A percentile compares a stretch with the other conserved stretches of the same genome.
Conservation (phyloP, 371 early-diverging fungal species). For the Mortierella sp. region DNA sequence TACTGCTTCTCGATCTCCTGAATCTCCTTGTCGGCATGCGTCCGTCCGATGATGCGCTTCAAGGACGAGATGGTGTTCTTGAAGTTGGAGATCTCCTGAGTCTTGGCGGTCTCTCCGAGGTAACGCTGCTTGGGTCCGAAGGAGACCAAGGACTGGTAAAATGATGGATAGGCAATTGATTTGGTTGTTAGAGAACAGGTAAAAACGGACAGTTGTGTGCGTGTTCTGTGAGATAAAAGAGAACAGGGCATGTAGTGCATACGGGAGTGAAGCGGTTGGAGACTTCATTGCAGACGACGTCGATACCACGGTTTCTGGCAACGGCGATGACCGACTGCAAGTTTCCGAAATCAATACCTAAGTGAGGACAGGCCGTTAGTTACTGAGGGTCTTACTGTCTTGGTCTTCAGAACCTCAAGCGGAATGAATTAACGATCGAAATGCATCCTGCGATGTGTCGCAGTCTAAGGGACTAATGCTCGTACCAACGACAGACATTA, state of each 20-base stretch:
- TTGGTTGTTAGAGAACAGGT: background rate
- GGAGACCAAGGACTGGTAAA: conserved; percentile 80
- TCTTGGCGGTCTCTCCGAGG: conserved; percentile 96
- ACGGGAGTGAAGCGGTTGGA: conserved; percentile 97
- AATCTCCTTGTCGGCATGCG: conserved; percentile 90
- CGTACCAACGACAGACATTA: conserved; percentile 55
- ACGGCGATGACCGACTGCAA: conserved; percentile 96
- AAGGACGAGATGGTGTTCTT: conserved; percentile 94
- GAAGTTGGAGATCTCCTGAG: conserved; percentile 93
- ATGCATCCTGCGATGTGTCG: background rate
- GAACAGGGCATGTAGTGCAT: conserved; percentile 57
- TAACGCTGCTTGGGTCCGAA: conserved; percentile 95
- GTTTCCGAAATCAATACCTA: conserved; percentile 97
- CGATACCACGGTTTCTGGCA: conserved; percentile 97
- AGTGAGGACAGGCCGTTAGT: background rate
- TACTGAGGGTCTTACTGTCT: background rate
- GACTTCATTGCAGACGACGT: conserved; percentile 96
- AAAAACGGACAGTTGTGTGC: background rate
- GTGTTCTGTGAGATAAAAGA: background rate
- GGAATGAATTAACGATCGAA: background rate
- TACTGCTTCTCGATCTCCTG: conserved; percentile 84
- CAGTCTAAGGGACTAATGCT: background rate
- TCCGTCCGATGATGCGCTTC: conserved; percentile 97
- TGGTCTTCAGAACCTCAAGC: background rate
- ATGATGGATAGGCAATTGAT: background rate